phyloP scores from a whole-genome alignment of 768 basidiomycete species.

The Leccinum truebloodii region DNA sequence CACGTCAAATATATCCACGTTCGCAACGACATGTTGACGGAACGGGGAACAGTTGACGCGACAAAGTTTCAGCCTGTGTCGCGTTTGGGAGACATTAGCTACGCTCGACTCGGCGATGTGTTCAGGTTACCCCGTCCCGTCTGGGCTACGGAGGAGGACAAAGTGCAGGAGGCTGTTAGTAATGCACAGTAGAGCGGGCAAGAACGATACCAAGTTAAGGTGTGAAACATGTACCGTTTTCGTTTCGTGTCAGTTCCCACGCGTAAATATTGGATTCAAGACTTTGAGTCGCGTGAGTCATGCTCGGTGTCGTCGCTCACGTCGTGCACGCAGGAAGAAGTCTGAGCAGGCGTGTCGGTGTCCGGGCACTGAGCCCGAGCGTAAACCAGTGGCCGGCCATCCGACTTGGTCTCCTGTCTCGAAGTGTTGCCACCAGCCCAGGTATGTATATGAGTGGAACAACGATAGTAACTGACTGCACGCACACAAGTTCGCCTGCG shows the following conservation, averaged over 20 bases:
- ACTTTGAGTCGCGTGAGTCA: background rate
- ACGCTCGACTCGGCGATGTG: constrained; percentile 32
- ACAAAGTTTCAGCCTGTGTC: constrained; percentile 37
- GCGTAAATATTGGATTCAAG: too few relatives aligned
- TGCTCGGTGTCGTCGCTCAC: background rate
- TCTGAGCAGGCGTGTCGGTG: background rate
- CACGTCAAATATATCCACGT: constrained; percentile 45
- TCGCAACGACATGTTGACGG: constrained; percentile 42
- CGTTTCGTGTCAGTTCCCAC: background rate
- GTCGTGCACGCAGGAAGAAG: background rate
- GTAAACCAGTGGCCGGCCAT: background rate
- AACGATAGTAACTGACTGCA: background rate
- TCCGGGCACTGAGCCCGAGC: background rate
- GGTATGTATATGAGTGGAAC: background rate
- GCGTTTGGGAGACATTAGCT: constrained; percentile 42
- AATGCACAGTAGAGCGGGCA: constrained; percentile 6
- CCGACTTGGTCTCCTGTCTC: background rate
- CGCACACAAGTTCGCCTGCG: background rate
- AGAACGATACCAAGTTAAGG: too few relatives aligned
- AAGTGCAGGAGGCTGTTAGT: background rate
- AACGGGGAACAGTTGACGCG: constrained; percentile 37
- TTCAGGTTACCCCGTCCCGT: constrained; percentile 27
- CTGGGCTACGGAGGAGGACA: constrained; percentile 24
- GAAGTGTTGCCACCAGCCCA: background rate
- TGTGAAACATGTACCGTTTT: too few relatives aligned